phyloP scores from a whole-genome alignment of 805 yeast genomes.

The Teunomyces funiuensis region DNA sequence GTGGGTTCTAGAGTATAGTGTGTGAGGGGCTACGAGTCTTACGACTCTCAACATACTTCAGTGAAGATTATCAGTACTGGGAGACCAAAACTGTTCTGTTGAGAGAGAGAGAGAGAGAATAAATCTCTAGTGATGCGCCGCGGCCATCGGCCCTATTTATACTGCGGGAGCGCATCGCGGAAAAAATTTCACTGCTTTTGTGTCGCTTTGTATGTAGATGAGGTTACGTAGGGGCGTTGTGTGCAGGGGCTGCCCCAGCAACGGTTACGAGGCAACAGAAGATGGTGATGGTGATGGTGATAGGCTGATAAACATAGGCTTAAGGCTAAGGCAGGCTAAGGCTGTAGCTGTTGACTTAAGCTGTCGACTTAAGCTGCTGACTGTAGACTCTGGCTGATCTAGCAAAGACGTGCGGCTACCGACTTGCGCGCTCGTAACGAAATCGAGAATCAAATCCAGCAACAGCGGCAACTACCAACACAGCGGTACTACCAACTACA shows the following conservation, averaged over 20 bases:
- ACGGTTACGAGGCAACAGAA: neutral
- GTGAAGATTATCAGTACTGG: conserved; percentile 6
- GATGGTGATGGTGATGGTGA: neutral
- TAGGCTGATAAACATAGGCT: no score
- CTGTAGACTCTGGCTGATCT: no score
- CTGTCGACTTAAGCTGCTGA: no score
- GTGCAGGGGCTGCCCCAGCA: neutral
- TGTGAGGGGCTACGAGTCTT: conserved; percentile 4
- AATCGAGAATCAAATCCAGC: no score
- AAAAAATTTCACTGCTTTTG: conserved; percentile 5
- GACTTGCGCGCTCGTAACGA: no score
- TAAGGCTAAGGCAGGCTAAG: no score
- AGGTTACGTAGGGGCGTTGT: neutral
- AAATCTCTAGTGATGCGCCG: neutral
- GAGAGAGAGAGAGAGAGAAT: conserved; percentile 6
- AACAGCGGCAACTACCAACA: no score
- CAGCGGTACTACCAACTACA: no score
- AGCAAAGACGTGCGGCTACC: no score
- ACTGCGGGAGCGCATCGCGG: conserved; percentile 1
- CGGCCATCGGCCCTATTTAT: conserved; percentile 2
- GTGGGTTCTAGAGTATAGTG: no score
- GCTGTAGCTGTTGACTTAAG: no score
- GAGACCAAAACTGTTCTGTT: conserved; percentile 4
- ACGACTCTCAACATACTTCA: conserved; percentile 10
- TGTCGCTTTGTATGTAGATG: conserved; percentile 1